Evolutionary conservation across 1,284 basidiomycete genomes (phyloP).

Genomic region (Ceratobasidium sp.): DNA sequence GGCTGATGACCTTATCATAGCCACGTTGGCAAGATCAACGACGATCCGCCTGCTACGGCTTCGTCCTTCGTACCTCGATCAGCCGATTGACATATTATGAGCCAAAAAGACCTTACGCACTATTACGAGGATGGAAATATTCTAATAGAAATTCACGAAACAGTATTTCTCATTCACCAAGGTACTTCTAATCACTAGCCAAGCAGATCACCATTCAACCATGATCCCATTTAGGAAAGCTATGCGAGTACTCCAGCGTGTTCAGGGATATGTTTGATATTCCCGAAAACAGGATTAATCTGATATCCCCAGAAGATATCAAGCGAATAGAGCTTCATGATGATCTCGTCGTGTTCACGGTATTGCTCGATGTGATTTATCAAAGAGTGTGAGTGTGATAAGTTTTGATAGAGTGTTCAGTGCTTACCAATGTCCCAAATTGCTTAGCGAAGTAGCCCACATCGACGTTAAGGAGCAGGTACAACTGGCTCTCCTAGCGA

Average conservation of each 20-base stretch:
- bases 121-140: slow-evolving; percentile 8
- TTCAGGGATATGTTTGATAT: slow-evolving; percentile 23
- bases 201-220: no score
- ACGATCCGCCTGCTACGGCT: no score
- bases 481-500: slow-evolving; percentile 18
- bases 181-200: no score
- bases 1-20: slow-evolving; percentile 27
- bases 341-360: not conserved
- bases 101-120: no score
- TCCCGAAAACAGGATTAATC: not conserved
- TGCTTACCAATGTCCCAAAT: no score
- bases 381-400: not conserved
- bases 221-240: not conserved
- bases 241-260: slow-evolving; percentile 8
- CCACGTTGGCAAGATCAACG: no score
- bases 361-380: slow-evolving; percentile 9
- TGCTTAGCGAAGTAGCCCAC: not conserved
- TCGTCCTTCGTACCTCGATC: no score
- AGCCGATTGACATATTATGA: no score
- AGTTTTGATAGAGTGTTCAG: no score
- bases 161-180: not conserved
- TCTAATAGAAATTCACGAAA: slow-evolving; percentile 7
- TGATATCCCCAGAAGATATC: no score
- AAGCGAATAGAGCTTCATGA: slow-evolving; percentile 4
- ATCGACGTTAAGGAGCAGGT: not conserved